Conservation (phyloP, 2,329 filamentous ascomycete genomes). For the Fusarium agapanthi region DNA sequence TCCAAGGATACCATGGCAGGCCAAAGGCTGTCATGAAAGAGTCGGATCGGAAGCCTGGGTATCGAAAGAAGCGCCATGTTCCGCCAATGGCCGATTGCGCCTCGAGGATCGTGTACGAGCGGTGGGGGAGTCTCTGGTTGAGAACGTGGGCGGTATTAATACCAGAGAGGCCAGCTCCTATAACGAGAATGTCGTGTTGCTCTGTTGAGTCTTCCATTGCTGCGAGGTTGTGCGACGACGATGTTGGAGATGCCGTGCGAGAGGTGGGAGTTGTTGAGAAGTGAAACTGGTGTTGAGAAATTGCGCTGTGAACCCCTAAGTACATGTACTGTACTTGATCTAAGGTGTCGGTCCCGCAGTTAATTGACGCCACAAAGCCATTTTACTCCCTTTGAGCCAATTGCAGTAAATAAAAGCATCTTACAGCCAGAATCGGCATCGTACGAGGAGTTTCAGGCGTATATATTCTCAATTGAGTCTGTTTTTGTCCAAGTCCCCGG, state of each 20-base stretch:
- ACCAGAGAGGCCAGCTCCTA: conserved; percentile 78
- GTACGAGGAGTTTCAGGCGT: not conserved
- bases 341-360: not conserved
- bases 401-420: not conserved
- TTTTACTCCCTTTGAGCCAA: not conserved
- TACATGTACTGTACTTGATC: not conserved
- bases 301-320: not conserved
- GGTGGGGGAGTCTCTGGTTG: conserved; percentile 63
- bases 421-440: not conserved
- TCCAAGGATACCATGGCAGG: conserved; percentile 78
- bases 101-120: conserved; percentile 73
- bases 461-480: not conserved
- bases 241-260: not conserved
- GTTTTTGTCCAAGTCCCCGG: not conserved
- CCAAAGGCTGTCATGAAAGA: conserved; percentile 69
- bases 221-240: not conserved
- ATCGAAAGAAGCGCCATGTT: conserved; percentile 82
- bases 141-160: conserved; percentile 78
- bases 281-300: conserved; percentile 1
- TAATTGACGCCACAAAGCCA: not conserved
- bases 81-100: conserved; percentile 72
- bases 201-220: conserved; percentile 32
- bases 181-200: conserved; percentile 65
- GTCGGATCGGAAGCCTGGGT: conserved; percentile 76
- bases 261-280: conserved; percentile 1